Base-by-base conservation (phyloP, 768 basidiomycete species). In the Trametopsis cervina region DNA sequence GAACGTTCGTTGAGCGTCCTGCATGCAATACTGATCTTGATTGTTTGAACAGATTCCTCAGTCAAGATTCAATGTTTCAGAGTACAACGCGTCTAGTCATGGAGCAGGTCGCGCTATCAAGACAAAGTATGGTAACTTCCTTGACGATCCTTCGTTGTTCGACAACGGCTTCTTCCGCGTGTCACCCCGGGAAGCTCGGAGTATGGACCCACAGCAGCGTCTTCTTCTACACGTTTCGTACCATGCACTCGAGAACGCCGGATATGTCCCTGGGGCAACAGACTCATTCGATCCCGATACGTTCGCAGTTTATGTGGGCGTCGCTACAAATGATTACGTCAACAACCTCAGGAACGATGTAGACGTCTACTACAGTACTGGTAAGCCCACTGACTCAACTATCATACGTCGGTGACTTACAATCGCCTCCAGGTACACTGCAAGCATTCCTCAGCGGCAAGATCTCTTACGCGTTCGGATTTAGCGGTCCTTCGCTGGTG, bases 131-230 rank as follows among this genome's bases (percentile, higher is more conserved):
- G 85, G 82, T 21, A 85, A 87, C 59, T 89, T 88, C 59, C 60
- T 88, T 43, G 62, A 71, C 17, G 69, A 72, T 36, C 66, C 71
- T 23, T 78, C 76, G 52, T 68, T 69, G 42, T 88, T 88, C 56
- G 86, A 89, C 60, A 70, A 84, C 59, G 69, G 65, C 60, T 85
- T 85, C 59, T 89, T 88, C 70, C 78, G 75, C 36, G 75, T 85
- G 39, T 83, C 79, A 35, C 85, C 86, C 1, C 75, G 85, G 4
- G 85, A 88, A 62, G 85, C 86, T 12, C 76, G 67, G 51, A 77
- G 70, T 60, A 87, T 87, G 83, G 83, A 87, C 57, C 85, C 86
- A 5, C 85, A 87, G 54, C 84, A 86, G 53, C 74, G 85, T 4
- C 55, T 88, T 26, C 66, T 88, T 4, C 69, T 88, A 13, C 83